These are phyloP conservation scores for Blastobotrys chiropterorum DNA, from an alignment of 805 yeast genomes.

Conservation along the genomic window DNA sequence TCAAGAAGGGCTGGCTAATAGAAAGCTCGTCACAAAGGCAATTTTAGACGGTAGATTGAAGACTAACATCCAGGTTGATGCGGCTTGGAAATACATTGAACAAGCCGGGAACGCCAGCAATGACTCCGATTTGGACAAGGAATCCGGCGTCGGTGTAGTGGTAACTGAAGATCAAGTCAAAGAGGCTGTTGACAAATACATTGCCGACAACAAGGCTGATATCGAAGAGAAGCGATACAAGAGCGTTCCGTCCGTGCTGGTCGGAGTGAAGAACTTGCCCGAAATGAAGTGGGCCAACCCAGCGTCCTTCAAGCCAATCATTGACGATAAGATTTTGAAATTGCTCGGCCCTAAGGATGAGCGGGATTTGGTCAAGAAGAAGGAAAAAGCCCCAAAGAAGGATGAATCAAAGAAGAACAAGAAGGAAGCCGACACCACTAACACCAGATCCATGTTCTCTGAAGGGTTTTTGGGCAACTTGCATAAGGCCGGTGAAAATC, in stretches of 20 bases:
- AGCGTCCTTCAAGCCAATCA: slow-evolving; percentile 73
- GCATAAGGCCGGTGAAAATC: slow-evolving; percentile 93
- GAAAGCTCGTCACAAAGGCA: slow-evolving; percentile 51
- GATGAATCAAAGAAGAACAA: slow-evolving; percentile 23
- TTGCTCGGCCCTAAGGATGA: slow-evolving; percentile 94
- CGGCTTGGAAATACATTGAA: slow-evolving; percentile 71
- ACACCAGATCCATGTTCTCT: slow-evolving; percentile 68
- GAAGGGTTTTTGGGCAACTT: slow-evolving; percentile 95
- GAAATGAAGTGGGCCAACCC: slow-evolving; percentile 91
- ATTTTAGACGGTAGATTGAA: slow-evolving; percentile 60
- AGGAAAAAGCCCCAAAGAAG: slow-evolving; percentile 44
- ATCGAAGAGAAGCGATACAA: slow-evolving; percentile 73
- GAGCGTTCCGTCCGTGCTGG: slow-evolving; percentile 68
- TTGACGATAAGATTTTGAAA: slow-evolving; percentile 68
- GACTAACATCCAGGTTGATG: slow-evolving; percentile 63
- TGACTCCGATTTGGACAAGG: slow-evolving; percentile 49
- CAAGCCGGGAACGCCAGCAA: slow-evolving; percentile 33
- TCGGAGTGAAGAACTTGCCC: slow-evolving; percentile 66
- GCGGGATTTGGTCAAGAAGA: slow-evolving; percentile 77
- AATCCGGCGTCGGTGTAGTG: slow-evolving; percentile 71
- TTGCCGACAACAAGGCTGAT: slow-evolving; percentile 51
- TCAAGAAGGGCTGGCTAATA: slow-evolving; percentile 36
- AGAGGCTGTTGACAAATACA: slow-evolving; percentile 49
- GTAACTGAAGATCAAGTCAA: slow-evolving; percentile 62
- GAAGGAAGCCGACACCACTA: slow-evolving; percentile 12